A percentile compares a stretch with the other conserved stretches of the same genome.
Conservation (phyloP, 192 early-diverging fungal species). For the Phlyctochytrium planicorne region DNA sequence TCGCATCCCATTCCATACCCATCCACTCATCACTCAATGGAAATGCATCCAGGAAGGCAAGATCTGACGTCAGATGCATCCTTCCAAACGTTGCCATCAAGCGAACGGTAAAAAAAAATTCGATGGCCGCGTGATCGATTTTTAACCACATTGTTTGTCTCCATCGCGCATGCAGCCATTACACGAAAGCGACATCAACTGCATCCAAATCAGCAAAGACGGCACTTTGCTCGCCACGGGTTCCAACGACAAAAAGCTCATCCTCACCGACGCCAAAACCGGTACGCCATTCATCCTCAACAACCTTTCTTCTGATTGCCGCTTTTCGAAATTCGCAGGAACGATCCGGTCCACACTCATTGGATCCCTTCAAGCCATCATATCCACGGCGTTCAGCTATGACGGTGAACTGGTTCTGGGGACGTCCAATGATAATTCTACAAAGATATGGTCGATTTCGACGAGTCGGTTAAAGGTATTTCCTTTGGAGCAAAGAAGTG, state of each 20-base stretch:
- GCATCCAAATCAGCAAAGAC: constrained; percentile 68
- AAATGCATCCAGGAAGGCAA: constrained; percentile 7
- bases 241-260: constrained; percentile 77
- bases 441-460: constrained; percentile 80
- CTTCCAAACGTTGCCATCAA: constrained; percentile 44
- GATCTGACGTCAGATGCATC: constrained; percentile 16
- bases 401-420: constrained; percentile 70
- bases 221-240: constrained; percentile 77
- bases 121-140: background rate
- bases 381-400: constrained; percentile 75
- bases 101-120: constrained; percentile 33
- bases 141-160: background rate
- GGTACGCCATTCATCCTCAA: constrained; percentile 47
- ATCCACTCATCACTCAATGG: no score
- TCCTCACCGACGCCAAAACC: constrained; percentile 73
- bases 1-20: background rate
- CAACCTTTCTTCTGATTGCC: background rate
- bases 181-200: constrained; percentile 81
- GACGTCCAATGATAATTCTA: constrained; percentile 87
- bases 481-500: background rate
- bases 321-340: constrained; percentile 38
- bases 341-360: constrained; percentile 56
- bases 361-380: constrained; percentile 82
- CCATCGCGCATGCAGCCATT: constrained; percentile 36
- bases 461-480: constrained; percentile 71